phyloP scores from a whole-genome alignment of 768 basidiomycete species.

The Kondoa subrosea region DNA sequence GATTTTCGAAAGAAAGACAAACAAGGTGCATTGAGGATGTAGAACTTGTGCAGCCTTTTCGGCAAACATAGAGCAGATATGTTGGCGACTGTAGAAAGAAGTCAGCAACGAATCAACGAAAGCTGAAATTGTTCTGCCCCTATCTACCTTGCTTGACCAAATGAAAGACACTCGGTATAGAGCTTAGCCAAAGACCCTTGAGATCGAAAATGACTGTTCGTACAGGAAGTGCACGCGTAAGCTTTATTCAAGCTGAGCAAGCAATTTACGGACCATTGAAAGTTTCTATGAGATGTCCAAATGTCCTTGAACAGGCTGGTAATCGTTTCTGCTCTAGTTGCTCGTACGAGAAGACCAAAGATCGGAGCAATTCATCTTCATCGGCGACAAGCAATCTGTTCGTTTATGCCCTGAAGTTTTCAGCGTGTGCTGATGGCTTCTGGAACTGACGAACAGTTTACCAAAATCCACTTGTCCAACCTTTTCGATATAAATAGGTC shows the following conservation, averaged over 20 bases:
- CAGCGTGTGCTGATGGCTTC: no score
- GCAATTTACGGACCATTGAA: not conserved
- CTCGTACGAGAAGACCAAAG: not conserved
- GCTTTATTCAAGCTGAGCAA: not conserved
- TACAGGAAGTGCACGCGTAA: not conserved
- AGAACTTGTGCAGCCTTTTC: not conserved
- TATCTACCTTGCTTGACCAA: not conserved
- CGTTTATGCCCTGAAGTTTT: not conserved
- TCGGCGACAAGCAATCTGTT: not conserved
- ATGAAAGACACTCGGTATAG: not conserved
- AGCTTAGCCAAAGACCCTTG: not conserved
- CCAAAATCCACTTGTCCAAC: not conserved
- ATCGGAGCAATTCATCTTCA: not conserved
- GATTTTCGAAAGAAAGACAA: not conserved
- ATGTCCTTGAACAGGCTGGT: not conserved
- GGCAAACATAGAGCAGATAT: not conserved
- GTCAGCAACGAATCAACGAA: not conserved
- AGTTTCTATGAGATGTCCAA: not conserved
- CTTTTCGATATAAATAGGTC: not conserved
- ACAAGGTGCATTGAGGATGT: not conserved
- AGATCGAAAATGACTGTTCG: not conserved
- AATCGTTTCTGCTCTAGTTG: not conserved
- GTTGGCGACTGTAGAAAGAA: not conserved
- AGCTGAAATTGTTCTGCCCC: not conserved
- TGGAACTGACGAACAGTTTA: not conserved